Conservation (phyloP, 129 eudicot species). For the Saussurea involucrata region DNA sequence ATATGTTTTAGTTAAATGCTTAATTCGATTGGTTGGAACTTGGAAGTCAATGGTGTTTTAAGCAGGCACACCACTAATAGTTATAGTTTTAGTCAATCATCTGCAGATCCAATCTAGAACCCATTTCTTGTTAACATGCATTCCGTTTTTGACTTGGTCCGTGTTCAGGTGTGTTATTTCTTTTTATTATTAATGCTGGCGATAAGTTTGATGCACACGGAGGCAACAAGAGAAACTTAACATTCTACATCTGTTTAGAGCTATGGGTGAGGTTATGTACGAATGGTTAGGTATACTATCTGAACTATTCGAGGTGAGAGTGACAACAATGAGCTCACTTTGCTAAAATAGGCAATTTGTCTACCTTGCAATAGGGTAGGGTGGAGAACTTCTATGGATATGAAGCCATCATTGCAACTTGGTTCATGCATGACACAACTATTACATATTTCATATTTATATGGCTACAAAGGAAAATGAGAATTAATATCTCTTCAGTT, state of each 20-base stretch:
- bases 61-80: not conserved
- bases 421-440: not conserved
- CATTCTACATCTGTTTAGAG: not conserved
- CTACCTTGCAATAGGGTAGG: not conserved
- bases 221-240: not conserved
- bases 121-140: not conserved
- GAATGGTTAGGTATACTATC: not conserved
- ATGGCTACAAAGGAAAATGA: not conserved
- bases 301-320: not conserved
- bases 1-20: not conserved
- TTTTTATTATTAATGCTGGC: not conserved
- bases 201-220: not conserved
- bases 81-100: not conserved
- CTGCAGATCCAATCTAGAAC: not conserved
- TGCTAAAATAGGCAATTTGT: not conserved
- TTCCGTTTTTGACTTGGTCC: not conserved
- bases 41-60: not conserved
- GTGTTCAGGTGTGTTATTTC: not conserved
- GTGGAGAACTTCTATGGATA: not conserved
- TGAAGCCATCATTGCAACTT: not conserved
- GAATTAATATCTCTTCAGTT: not conserved
- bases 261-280: not conserved
- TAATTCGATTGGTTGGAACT: constrained; percentile 6
- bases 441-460: not conserved
- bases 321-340: not conserved